These are phyloP conservation scores for Hypoxylon rubiginosum DNA, from an alignment of 2,329 filamentous ascomycete genomes.

Conservation along the genomic window DNA sequence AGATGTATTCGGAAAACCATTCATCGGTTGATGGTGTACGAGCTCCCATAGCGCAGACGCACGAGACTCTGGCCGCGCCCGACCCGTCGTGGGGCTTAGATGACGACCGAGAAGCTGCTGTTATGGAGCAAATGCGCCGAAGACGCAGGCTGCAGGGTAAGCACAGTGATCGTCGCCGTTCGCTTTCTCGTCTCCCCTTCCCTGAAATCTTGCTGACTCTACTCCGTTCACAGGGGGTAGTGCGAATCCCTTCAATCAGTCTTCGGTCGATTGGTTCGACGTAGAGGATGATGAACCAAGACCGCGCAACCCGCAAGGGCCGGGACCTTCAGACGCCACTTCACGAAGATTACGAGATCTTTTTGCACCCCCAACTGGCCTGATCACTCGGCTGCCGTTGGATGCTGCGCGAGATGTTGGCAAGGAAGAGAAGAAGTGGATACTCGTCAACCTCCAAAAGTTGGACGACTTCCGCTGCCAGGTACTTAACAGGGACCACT, in stretches of 20 bases:
- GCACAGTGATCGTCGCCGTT: conserved; percentile 16
- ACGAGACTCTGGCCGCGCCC: conserved; percentile 89
- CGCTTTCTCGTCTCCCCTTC: not conserved
- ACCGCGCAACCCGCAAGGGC: conserved; percentile 50
- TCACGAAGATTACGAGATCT: conserved; percentile 87
- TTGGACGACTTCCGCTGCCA: conserved; percentile 95
- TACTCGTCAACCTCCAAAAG: conserved; percentile 96
- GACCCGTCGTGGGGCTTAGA: conserved; percentile 64
- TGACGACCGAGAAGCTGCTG: conserved; percentile 69
- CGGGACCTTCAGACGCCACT: conserved; percentile 71
- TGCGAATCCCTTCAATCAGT: conserved; percentile 51
- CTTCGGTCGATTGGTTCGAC: conserved; percentile 52
- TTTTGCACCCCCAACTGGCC: conserved; percentile 90
- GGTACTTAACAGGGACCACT: conserved; percentile 91
- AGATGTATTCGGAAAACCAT: conserved; percentile 75
- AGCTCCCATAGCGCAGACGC: conserved; percentile 91
- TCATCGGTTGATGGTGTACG: conserved; percentile 70
- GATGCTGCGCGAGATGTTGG: conserved; percentile 87
- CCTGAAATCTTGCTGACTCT: conserved; percentile 17
- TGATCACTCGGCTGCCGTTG: conserved; percentile 86
- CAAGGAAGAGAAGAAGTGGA: conserved; percentile 91
- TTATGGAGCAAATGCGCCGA: conserved; percentile 75
- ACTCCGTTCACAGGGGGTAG: conserved; percentile 21
- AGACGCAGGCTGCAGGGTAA: conserved; percentile 53
- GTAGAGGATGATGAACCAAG: conserved; percentile 42